Base-by-base conservation (phyloP, 257 asterid species). In the Prunella vulgaris region DNA sequence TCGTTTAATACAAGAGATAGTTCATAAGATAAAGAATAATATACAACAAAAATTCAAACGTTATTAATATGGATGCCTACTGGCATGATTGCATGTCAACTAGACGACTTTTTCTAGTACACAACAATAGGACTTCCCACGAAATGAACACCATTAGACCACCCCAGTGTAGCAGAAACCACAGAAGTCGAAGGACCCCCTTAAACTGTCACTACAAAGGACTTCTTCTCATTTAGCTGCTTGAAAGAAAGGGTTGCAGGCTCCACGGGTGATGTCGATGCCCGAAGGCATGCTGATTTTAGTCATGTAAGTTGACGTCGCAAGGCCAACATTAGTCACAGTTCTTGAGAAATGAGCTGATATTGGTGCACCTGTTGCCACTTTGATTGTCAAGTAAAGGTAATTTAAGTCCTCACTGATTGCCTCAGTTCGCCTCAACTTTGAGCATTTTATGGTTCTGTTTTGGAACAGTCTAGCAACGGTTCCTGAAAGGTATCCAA, bases 131-230 rank as follows among this genome's bases (percentile, higher is more conserved):
- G 77, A 30, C 80, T 76, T 5, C 80, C 59, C n/a, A 76, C 80
- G 1, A 32, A n/a, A 54, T 78, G 78, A 20, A 46, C 38, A 10
- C 83, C 85, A 62, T 83, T 74, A 17, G 71, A 77, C 87, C 87
- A 83, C 59, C 64, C 70, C n/a, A 83, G 58, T 17, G 81, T 64
- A 37, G 78, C 71, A 25, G 83, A 80, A 1, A 46, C 3, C 60
- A 77, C 37, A 1, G 40, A 25, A 8, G 14, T 17, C 60, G 37
- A 0, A 7, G 1, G 9, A 30, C 20, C 54, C n/a, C 79, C 78
- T 54, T 49, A 12, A 2, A 68, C 82, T 18, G 72, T 77, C 44
- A 74, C 84, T 3, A 60, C 57, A 21, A 82, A 79, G 0, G 74
- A 46, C 33, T 70, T 33, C 10, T 58, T 82, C 77, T 74, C 81